Conservation (phyloP, 192 early-diverging fungal species). For the Coemansia sp. region DNA sequence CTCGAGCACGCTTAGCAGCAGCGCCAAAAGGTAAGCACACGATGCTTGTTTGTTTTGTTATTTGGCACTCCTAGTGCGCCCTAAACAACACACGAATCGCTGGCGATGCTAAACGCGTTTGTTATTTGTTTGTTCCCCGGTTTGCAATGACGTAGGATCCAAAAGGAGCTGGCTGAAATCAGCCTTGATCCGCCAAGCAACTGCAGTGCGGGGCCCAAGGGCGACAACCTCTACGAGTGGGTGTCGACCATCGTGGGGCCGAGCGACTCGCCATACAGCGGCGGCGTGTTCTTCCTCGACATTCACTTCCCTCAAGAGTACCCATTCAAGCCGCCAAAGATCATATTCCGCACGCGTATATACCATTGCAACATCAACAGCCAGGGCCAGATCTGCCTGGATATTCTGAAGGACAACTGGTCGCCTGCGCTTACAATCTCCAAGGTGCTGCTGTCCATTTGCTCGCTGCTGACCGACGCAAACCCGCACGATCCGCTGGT, state of each 20-base stretch:
- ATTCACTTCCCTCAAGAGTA: constrained; percentile 92
- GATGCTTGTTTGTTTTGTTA: neutral
- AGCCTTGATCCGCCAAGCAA: constrained; percentile 91
- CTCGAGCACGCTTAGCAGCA: constrained; percentile 55
- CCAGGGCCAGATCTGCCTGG: constrained; percentile 88
- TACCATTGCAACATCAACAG: constrained; percentile 98
- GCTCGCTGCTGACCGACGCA: constrained; percentile 89
- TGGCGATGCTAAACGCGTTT: constrained; percentile 6
- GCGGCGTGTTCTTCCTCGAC: constrained; percentile 92
- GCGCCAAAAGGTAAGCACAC: constrained; percentile 57
- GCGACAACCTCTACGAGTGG: constrained; percentile 97
- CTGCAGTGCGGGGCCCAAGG: constrained; percentile 94
- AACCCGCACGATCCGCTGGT: constrained; percentile 96
- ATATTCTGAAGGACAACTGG: constrained; percentile 98
- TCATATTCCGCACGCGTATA: constrained; percentile 87
- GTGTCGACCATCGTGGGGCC: constrained; percentile 92
- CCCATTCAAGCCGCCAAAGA: constrained; percentile 96
- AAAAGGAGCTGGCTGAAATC: constrained; percentile 97
- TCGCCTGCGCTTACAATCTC: constrained; percentile 92
- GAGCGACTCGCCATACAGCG: constrained; percentile 81
- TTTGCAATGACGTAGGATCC: constrained; percentile 62
- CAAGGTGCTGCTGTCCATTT: constrained; percentile 94
- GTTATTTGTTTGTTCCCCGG: constrained; percentile 7
- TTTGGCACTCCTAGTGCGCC: too few relatives aligned
- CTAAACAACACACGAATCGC: too few relatives aligned